Evolutionary conservation across 805 yeast species (phyloP), one percentile per base, ranked within the genome.

Genomic region (Saccharomyces eubayanus): DNA sequence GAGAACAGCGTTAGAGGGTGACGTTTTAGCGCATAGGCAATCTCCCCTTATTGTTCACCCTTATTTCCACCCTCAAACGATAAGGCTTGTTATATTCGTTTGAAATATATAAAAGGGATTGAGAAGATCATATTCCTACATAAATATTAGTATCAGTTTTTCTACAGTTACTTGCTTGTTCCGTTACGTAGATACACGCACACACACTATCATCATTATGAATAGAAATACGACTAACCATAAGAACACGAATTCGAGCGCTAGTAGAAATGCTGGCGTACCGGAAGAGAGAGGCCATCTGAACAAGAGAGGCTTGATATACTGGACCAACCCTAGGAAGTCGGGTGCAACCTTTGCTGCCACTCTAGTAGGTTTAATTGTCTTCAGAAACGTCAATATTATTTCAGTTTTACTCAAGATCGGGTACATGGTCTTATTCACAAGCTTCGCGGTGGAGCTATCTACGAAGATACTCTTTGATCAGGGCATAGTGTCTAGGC

Each of bases 311-410:
- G 61, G 56, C 9, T 48, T 60, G 47, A 28, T 60, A 48, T 54
- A 51, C 45, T 60, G 63, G 63, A 59, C 53, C 40, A 57, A 60
- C 47, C 62, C 96, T 36, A 74, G 76, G 57, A 75, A 76, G 63
- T 82, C 95, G 48, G 96, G 84, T 54, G 80, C 81, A 62, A 82
- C 84, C 48, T 79, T 88, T 61, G 90, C 84, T 46, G 73, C 79
- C 27, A 74, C 83, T 57, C 65, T 85, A 46, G 69, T 73, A 31
- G 67, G 75, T 29, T 74, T 85, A 63, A 55, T 83, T 47, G 67
- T 82, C 40, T 62, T 84, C 61, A 84, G 84, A 68, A 76, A 72
- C 48, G 76, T 84, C 63, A 82, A 84, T 67, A 64, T 84, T 59
- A 59, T 82, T 61, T 77, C 79, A 57, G 67, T 82, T 46, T 68